Conservation (phyloP, 805 yeast genomes). For the Cyberlindnera americana region DNA sequence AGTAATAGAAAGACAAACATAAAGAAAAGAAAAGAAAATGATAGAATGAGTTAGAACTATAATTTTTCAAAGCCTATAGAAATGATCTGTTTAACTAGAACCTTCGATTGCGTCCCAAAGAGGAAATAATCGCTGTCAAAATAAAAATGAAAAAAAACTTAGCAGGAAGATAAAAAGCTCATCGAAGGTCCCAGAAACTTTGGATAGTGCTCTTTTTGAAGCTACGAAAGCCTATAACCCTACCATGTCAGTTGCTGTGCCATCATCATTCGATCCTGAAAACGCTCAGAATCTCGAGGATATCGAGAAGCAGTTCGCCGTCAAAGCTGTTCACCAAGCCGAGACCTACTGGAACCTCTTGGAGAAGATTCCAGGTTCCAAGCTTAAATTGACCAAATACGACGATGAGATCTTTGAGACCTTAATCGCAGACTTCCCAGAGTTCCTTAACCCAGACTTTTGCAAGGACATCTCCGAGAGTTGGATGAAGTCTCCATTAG, state of each 20-base stretch:
- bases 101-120: neutral
- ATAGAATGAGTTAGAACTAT: no score
- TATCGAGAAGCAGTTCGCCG: slow-evolving; percentile 96
- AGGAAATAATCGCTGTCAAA: slow-evolving; percentile 2
- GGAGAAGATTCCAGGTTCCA: slow-evolving; percentile 72
- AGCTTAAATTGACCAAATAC: slow-evolving; percentile 63
- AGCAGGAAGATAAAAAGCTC: no score
- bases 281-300: slow-evolving; percentile 92
- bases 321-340: slow-evolving; percentile 93
- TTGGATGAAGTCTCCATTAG: slow-evolving; percentile 72
- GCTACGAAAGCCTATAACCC: no score
- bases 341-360: slow-evolving; percentile 89
- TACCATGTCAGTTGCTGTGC: slow-evolving; percentile 10
- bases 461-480: slow-evolving; percentile 65
- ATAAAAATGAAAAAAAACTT: no score
- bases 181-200: no score
- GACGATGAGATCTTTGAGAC: slow-evolving; percentile 68
- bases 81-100: no score
- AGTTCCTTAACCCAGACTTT: slow-evolving; percentile 58
- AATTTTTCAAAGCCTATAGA: no score
- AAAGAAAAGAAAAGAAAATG: no score
- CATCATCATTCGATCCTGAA: slow-evolving; percentile 65
- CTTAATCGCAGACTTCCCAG: slow-evolving; percentile 79
- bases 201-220: no score
- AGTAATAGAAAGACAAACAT: no score